A percentile compares a stretch with the other conserved stretches of the same genome.
phyloP scores from a whole-genome alignment of 768 basidiomycete species.

The Lentinula boryana region DNA sequence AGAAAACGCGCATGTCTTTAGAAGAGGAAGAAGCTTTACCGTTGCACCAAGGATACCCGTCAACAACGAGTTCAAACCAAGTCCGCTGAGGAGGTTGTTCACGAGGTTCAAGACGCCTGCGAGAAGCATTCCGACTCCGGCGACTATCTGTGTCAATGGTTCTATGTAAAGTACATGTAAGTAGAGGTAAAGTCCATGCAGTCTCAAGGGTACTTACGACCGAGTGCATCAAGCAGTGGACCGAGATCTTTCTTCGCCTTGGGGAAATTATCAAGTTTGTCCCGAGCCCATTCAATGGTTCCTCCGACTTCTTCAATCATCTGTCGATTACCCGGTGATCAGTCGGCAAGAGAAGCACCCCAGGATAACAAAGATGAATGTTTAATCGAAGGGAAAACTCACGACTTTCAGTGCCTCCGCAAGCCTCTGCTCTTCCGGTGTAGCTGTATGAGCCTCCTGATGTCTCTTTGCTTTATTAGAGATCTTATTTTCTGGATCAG shows the following conservation, averaged over 20 bases:
- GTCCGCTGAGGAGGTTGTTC: slow-evolving; percentile 24
- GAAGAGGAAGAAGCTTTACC: slow-evolving; percentile 8
- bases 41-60: slow-evolving; percentile 26
- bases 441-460: slow-evolving; percentile 27
- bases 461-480: slow-evolving; percentile 28
- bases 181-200: too few relatives aligned
- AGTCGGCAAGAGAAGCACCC: neutral
- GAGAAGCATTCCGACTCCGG: slow-evolving; percentile 29
- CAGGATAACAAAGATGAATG: too few relatives aligned
- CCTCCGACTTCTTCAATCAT: slow-evolving; percentile 30
- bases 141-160: slow-evolving; percentile 31
- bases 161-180: slow-evolving; percentile 12
- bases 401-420: slow-evolving; percentile 31
- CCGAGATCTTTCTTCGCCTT: slow-evolving; percentile 32
- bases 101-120: slow-evolving; percentile 29
- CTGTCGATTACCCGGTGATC: slow-evolving; percentile 11
- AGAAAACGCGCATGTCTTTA: neutral
- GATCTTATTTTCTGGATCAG: slow-evolving; percentile 29
- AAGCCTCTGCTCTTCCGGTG: slow-evolving; percentile 31
- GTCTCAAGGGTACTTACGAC: slow-evolving; percentile 19
- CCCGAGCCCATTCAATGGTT: slow-evolving; percentile 30
- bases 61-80: slow-evolving; percentile 25
- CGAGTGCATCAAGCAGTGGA: slow-evolving; percentile 28
- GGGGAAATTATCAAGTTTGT: slow-evolving; percentile 29
- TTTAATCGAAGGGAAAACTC: neutral